Evolutionary conservation across 257 asterid genomes (phyloP).

Genomic region (Solanum ossicruentum): DNA sequence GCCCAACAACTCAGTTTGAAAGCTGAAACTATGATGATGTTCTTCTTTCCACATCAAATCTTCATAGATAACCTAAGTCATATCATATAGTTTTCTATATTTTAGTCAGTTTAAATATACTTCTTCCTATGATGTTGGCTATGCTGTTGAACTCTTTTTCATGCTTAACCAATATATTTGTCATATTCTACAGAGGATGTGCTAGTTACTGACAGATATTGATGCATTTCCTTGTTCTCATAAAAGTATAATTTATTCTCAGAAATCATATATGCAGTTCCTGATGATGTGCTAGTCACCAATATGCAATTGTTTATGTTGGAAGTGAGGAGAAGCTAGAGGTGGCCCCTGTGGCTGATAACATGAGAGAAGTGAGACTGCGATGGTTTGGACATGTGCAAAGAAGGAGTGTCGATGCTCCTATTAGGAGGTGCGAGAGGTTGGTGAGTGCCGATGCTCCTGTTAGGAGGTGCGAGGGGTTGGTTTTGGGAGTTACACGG

Average conservation of each 20-base stretch:
- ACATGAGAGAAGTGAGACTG: no score
- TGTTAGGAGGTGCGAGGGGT: no score
- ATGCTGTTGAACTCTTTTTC: neutral
- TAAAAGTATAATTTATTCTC: neutral
- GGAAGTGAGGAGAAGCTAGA: neutral
- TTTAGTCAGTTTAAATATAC: neutral
- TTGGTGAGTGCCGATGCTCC: no score
- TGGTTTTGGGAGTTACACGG: no score
- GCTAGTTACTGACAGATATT: neutral
- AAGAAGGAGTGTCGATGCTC: no score
- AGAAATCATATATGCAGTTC: neutral
- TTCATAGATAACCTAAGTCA: neutral
- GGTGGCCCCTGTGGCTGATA: no score
- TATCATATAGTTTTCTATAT: neutral
- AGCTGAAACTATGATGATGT: neutral
- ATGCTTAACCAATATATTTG: neutral
- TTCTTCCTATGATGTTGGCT: neutral
- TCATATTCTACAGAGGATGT: neutral
- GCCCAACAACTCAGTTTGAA: neutral
- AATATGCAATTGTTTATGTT: neutral
- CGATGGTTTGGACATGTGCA: no score
- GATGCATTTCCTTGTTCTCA: neutral
- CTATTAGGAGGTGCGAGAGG: no score
- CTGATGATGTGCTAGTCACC: neutral
- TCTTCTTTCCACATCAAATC: neutral